Evolutionary conservation across 1,284 basidiomycete species (phyloP).

Genomic region (Microstroma glucosiphilum): DNA sequence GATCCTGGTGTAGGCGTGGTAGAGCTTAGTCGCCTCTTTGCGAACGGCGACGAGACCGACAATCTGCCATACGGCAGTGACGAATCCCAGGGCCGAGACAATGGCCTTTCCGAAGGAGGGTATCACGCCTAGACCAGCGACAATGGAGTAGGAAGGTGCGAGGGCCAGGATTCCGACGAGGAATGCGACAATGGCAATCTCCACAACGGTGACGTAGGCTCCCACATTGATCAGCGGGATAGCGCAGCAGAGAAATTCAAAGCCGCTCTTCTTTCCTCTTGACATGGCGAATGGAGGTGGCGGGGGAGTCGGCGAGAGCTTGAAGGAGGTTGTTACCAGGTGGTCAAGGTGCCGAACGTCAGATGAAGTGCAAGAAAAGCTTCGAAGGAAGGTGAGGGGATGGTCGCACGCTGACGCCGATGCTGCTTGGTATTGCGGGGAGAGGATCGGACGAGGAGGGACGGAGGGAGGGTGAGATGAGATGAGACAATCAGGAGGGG

Average conservation of each 20-base stretch:
- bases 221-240: conserved; percentile 47
- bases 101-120: conserved; percentile 42
- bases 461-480: no score
- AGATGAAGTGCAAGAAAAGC: not conserved
- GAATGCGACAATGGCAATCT: conserved; percentile 38
- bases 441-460: no score
- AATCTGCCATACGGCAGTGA: conserved; percentile 40
- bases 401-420: no score
- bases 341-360: no score
- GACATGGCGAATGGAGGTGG: not conserved
- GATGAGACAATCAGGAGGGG: no score
- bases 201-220: conserved; percentile 40
- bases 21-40: conserved; percentile 31
- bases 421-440: no score
- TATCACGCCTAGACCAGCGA: conserved; percentile 36
- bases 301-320: not conserved
- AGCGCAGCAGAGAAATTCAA: conserved; percentile 46
- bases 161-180: conserved; percentile 38
- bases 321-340: not conserved
- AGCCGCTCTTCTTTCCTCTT: conserved; percentile 14
- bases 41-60: conserved; percentile 35
- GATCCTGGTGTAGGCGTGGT: conserved; percentile 42
- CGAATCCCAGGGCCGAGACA: conserved; percentile 36
- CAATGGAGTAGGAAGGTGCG: conserved; percentile 35
- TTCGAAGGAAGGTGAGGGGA: not conserved